These are phyloP conservation scores for Golubevia sp. DNA, from an alignment of 1,284 basidiomycete genomes.

Conservation along the genomic window DNA sequence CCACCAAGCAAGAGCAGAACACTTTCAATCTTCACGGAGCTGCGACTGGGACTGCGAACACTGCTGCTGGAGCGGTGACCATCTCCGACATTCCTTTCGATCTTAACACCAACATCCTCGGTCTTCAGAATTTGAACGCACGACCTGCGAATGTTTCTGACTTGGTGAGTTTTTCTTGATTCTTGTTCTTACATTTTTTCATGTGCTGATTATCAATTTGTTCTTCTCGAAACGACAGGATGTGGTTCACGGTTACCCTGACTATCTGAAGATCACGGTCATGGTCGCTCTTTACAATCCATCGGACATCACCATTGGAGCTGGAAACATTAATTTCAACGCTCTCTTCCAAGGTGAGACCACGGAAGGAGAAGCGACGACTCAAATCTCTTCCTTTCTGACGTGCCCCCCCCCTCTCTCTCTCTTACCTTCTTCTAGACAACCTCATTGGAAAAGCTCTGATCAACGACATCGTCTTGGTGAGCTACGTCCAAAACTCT, in stretches of 20 bases:
- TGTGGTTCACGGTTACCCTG: slow-evolving; percentile 49
- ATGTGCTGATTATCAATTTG: no score
- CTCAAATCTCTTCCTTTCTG: no score
- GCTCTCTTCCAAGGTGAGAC: slow-evolving; percentile 70
- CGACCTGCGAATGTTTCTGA: slow-evolving; percentile 69
- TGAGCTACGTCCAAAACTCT: slow-evolving; percentile 52
- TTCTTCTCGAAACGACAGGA: no score
- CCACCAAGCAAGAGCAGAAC: slow-evolving; percentile 67
- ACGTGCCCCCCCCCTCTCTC: no score
- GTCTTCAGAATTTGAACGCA: slow-evolving; percentile 72
- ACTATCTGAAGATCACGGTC: slow-evolving; percentile 64
- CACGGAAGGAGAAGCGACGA: no score
- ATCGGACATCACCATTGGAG: slow-evolving; percentile 74
- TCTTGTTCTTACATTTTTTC: no score
- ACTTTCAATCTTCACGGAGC: slow-evolving; percentile 69
- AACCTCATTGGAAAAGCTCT: slow-evolving; percentile 70
- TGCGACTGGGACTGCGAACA: slow-evolving; percentile 69
- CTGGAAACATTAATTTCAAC: slow-evolving; percentile 71
- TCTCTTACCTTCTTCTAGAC: no score
- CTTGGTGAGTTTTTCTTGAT: no score
- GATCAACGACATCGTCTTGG: slow-evolving; percentile 60
- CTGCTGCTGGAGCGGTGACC: slow-evolving; percentile 62
- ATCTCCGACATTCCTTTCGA: slow-evolving; percentile 69
- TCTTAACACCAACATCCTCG: slow-evolving; percentile 70
- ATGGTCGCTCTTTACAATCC: slow-evolving; percentile 56